phyloP scores from a whole-genome alignment of 495 filamentous ascomycete genomes.

The Talaromyces ruber region DNA sequence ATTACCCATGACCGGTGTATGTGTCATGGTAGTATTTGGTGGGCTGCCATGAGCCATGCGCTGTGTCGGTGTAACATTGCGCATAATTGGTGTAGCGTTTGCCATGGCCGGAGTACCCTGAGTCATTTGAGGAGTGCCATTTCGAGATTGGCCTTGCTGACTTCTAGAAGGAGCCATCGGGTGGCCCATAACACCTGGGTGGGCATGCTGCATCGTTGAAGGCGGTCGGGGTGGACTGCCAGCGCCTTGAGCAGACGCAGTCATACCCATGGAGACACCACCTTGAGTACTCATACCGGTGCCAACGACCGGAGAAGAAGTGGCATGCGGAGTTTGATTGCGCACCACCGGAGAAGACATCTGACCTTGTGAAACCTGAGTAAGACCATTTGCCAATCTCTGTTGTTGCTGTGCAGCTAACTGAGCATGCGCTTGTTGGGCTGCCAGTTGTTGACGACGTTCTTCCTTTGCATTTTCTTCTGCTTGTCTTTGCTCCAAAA shows the following conservation, averaged over 20 bases:
- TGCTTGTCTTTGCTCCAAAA: conserved; percentile 36
- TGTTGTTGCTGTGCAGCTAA: conserved; percentile 38
- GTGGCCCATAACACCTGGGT: conserved; percentile 56
- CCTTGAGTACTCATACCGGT: conserved; percentile 40
- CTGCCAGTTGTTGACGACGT: conserved; percentile 33
- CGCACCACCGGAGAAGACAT: conserved; percentile 73
- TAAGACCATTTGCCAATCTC: conserved; percentile 42
- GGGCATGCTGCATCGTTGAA: conserved; percentile 66
- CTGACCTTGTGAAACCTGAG: conserved; percentile 57
- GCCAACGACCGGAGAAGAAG: conserved; percentile 67
- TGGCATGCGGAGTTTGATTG: conserved; percentile 69
- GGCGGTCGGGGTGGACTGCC: conserved; percentile 68
- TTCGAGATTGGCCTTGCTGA: conserved; percentile 66
- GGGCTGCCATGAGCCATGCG: conserved; percentile 68
- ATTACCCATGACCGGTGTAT: conserved; percentile 49
- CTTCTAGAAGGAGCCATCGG: conserved; percentile 72
- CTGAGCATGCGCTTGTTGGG: conserved; percentile 44
- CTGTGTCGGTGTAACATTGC: conserved; percentile 60
- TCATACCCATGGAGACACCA: conserved; percentile 69
- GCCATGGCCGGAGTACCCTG: conserved; percentile 71
- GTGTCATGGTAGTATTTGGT: conserved; percentile 47
- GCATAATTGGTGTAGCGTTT: conserved; percentile 62
- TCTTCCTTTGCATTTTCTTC: conserved; percentile 42
- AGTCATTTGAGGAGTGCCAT: conserved; percentile 74
- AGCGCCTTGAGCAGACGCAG: conserved; percentile 64